Base-by-base conservation (phyloP, 2,329 filamentous ascomycete genomes). In the Acrodontium crateriforme region DNA sequence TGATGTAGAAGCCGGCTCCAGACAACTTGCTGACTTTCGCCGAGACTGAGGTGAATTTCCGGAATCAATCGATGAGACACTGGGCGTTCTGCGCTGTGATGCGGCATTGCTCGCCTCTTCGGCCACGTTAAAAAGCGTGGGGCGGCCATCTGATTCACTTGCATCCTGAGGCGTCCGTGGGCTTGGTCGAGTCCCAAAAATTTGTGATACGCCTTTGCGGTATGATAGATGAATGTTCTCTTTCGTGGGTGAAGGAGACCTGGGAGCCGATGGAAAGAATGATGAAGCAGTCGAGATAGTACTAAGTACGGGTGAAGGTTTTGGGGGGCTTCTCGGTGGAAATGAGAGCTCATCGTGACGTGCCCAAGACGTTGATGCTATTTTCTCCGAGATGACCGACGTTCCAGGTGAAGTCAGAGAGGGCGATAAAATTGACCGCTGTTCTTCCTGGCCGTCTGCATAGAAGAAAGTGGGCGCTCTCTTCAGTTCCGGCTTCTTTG, bases 381-480 rank as follows among this genome's bases (percentile, higher is more conserved):
- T n/a, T 25, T 41, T 41, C 25, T 44, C 39, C 10, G 41, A 39
- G 11, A 43, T 36, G n/a, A 44, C 41, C 6, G 22, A 54, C 46
- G 29, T 59, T 47, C 27, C 58, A 22, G 53, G 52, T 41, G 48
- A 53, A 47, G 46, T 44, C 36, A 44, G 50, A 46, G 39, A 29
- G 58, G 60, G 6, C 63, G 34, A 31, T 13, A 25, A 43, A 10
- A 27, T 15, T 11, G 28, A 16, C 12, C 32, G 30, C 11, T 52
- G 46, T 24, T 61, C 59, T 35, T 58, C 45, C 25, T 64, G 61
- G 12, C 63, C 54, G 39, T 64, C 65, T 4, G 63, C 63, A 40
- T 67, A 64, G 38, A 66, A 59, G 46, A 69, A 68, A 2, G 53
- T 50, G 4, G 60, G 49, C 19, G 54, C 49, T 40, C 65, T 69